These are phyloP conservation scores for Leccinum subgranulosum DNA, from an alignment of 768 basidiomycete genomes.

Conservation along the genomic window DNA sequence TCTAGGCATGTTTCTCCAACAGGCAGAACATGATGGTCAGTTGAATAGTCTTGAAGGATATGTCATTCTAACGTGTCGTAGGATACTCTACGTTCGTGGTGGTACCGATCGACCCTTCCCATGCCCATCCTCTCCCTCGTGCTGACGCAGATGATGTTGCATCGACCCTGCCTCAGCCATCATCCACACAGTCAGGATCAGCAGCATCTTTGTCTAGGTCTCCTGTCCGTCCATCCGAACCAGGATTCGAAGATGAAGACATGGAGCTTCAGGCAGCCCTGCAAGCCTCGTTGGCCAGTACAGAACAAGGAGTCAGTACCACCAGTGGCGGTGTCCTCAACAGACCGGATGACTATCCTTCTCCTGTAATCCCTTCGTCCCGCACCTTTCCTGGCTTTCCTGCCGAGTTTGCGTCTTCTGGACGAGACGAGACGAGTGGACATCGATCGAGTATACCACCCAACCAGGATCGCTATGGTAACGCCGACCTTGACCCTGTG, in stretches of 20 bases:
- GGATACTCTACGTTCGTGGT: constrained; percentile 84
- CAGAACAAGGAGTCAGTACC: constrained; percentile 1
- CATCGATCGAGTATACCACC: constrained; percentile 22
- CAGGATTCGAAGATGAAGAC: constrained; percentile 76
- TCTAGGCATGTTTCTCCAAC: constrained; percentile 81
- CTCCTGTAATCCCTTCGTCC: constrained; percentile 27
- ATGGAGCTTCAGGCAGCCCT: constrained; percentile 83
- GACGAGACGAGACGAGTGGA: constrained; percentile 15
- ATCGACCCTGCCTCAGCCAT: constrained; percentile 55
- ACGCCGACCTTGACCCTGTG: constrained; percentile 48
- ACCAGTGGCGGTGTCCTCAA: constrained; percentile 7
- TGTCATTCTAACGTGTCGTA: constrained; percentile 30
- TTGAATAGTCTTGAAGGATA: not conserved
- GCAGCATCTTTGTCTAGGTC: constrained; percentile 10
- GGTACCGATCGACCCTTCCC: constrained; percentile 55
- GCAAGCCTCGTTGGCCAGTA: constrained; percentile 67
- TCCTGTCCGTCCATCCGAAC: constrained; percentile 7
- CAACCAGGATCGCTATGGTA: constrained; percentile 29
- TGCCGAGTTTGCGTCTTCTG: constrained; percentile 1
- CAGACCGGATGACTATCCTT: constrained; percentile 14
- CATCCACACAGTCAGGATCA: constrained; percentile 7
- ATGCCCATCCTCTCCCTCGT: constrained; percentile 51
- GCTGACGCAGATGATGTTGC: constrained; percentile 73
- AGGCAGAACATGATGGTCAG: constrained; percentile 81
- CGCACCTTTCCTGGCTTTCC: constrained; percentile 27